These are phyloP conservation scores for Phyllachora maydis DNA, from an alignment of 2,329 filamentous ascomycete genomes.

Conservation along the genomic window DNA sequence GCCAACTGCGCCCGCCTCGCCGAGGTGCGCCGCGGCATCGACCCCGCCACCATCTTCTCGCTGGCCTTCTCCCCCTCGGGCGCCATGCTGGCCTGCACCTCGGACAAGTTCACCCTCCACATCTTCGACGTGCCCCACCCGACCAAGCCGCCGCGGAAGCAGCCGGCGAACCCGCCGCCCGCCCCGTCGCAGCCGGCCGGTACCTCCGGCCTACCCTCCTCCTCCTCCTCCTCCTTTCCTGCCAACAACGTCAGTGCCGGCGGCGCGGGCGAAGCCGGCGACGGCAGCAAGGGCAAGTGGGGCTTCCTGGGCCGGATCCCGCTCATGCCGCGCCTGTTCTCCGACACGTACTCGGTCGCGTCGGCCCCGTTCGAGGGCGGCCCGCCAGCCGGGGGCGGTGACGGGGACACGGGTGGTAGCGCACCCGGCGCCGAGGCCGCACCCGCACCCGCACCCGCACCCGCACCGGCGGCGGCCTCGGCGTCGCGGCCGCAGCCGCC, in stretches of 20 bases:
- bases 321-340: constrained; percentile 69
- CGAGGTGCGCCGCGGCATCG: constrained; percentile 75
- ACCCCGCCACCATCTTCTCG: constrained; percentile 72
- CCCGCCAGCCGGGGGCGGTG: no score
- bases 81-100: constrained; percentile 69
- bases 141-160: constrained; percentile 14
- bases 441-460: constrained; percentile 19
- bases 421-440: constrained; percentile 52
- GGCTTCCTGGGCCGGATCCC: constrained; percentile 69
- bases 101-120: constrained; percentile 90
- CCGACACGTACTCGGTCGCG: constrained; percentile 73
- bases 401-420: no score
- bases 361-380: constrained; percentile 67
- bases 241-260: no score
- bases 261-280: constrained; percentile 11
- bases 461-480: constrained; percentile 23
- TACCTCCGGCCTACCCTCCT: no score
- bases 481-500: constrained; percentile 37
- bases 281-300: constrained; percentile 57
- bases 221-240: no score
- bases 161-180: constrained; percentile 3
- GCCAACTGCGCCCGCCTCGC: constrained; percentile 59
- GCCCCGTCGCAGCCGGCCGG: constrained; percentile 3
- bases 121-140: constrained; percentile 66
- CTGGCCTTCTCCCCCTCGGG: constrained; percentile 73